Evolutionary conservation across 371 early-diverging fungal genomes (phyloP), one percentile per base, ranked within the genome.

Genomic region (Mucor sp.): DNA sequence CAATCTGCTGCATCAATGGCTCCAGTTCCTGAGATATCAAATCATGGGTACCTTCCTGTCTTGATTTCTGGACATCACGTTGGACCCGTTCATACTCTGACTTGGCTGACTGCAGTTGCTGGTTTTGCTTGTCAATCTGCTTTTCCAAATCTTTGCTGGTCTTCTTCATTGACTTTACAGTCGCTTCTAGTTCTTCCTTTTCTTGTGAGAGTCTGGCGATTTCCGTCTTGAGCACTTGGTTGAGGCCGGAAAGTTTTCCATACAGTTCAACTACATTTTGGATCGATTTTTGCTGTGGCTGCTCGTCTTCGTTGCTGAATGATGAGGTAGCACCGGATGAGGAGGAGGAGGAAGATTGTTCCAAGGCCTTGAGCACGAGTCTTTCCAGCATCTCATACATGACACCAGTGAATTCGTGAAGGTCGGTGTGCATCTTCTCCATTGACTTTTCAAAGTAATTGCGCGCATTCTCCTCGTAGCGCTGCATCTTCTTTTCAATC

Each of bases 301-400:
- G n/a, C 4, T 57, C 19, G 9, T 23, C 21, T 1, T 27, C 60
- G 15, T 15, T 6, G 23, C 0, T 5, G 12, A 6, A 57, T 0
- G 25, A 12, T 6, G 8, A 12, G 0, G 25, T n/a, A 3, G 28
- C 17, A 14, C 37, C 37, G 14, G 25, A 12, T 6, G 8, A 12
- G 0, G 25, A 12, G 1, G 41, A 41, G 17, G 32, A 27, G 8
- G 62, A 25, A 0, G 43, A 60, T 0, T 78, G 81, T 28, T 76
- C 79, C 1, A 83, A 67, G 8, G 83, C 79, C 30, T 75, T 69
- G 5, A 80, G 28, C 0, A 83, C 72, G 3, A 83, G 69, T 25
- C 75, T 67, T 27, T 83, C 81, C 23, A 80, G 72, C 83, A 83
- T 83, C 58, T 74, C 74, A 57, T 83, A 83, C 78, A 80, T 72